Evolutionary conservation across 371 early-diverging fungal species (phyloP), one percentile per base, ranked within the genome.

Genomic region (Fennellomyces sp.): DNA sequence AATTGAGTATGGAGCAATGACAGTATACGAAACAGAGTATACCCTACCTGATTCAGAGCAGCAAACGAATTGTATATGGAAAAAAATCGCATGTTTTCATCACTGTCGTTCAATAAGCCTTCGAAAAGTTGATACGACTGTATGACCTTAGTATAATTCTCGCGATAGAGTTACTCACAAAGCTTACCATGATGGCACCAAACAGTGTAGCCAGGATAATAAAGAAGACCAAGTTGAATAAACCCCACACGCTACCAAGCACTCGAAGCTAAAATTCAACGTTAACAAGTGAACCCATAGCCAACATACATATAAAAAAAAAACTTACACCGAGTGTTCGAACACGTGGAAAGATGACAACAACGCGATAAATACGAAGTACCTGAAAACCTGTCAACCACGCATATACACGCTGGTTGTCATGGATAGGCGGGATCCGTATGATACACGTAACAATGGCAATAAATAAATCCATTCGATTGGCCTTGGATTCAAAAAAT

Each of bases 361-460:
- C 75, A 6, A 86, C 55, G 2, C 88, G 66, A 60, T 89, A 89
- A 25, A 80, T 75, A 47, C 90, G 75, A 7, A 84, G 39, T 0
- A 88, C 78, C 54, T 85, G 87, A 59, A 89, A 89, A 2, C 82
- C 81, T 3, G 87, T 81, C 25, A 89, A 67, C 68, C 85, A 89
- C 6, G 82, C 70, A 65, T 85, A 88, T 2, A 68, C 73, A 19
- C 48, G 39, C 0, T 56, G 70, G 11, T 72, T 58, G 10, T 64
- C 28, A 5, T 66, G 78, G 54, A 86, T 81, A 6, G 72, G 51
- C 6, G 85, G 84, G 27, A 84, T 76, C 47, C 80, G 82, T 31
- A 87, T 84, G 5, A 81, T 63, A 30, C 81, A 72, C 0, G 88
- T 85, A 1, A 82, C 52, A 13, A 82, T 28, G 2, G 83, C 85